These are phyloP conservation scores for Fusarium sambucinum DNA, from an alignment of 2,329 filamentous ascomycete species.

Conservation along the genomic window DNA sequence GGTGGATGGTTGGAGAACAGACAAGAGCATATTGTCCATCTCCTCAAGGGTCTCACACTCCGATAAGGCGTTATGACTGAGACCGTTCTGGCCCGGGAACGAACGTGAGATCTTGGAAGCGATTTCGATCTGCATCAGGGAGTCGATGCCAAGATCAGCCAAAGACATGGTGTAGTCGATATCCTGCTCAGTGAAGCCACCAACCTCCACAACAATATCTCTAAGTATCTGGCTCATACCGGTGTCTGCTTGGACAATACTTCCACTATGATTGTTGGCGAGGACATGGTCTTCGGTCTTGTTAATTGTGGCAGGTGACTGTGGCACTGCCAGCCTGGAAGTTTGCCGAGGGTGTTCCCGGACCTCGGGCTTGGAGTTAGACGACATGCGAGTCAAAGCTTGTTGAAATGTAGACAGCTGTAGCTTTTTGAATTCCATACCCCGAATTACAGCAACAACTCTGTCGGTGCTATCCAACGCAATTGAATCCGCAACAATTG, in stretches of 20 bases:
- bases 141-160: conserved; percentile 8
- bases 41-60: background rate
- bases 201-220: background rate
- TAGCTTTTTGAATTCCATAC: conserved; percentile 11
- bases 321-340: no score
- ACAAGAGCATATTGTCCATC: background rate
- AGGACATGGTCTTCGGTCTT: no score
- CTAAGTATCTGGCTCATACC: background rate
- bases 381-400: background rate
- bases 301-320: no score
- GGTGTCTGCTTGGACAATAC: no score
- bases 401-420: background rate
- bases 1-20: background rate
- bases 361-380: background rate
- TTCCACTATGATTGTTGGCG: no score
- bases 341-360: no score
- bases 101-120: background rate
- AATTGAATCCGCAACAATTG: background rate
- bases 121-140: conserved; percentile 14
- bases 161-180: conserved; percentile 2
- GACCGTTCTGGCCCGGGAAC: background rate
- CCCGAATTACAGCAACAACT: background rate
- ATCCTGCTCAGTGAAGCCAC: background rate
- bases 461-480: background rate
- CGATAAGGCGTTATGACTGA: background rate